phyloP scores from a whole-genome alignment of 805 yeast species.

The Zygoascus biomembranicola region DNA sequence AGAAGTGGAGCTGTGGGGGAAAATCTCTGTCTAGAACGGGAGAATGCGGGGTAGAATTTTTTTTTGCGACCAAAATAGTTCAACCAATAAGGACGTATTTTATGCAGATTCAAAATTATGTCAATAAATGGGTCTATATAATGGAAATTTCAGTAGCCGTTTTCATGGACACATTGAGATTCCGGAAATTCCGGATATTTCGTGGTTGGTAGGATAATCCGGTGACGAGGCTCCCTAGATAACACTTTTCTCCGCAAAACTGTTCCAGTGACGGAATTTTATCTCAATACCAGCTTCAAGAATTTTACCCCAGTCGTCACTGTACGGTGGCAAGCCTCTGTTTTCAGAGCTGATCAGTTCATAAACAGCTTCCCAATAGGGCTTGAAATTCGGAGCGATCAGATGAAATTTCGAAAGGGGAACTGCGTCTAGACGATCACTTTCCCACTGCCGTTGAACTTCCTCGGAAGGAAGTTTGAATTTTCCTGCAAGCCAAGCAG shows the following conservation, averaged over 20 bases:
- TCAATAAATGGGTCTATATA: too few species aligned
- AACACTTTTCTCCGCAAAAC: background rate
- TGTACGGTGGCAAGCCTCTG: background rate
- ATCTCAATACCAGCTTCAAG: background rate
- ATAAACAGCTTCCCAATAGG: background rate
- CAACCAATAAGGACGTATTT: too few species aligned
- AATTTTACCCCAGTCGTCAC: background rate
- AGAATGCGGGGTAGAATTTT: too few species aligned
- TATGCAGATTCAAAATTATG: too few species aligned
- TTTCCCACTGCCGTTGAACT: slow-evolving; percentile 8
- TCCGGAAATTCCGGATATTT: too few species aligned
- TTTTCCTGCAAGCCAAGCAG: slow-evolving; percentile 2
- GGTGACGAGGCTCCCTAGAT: background rate
- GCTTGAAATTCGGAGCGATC: background rate
- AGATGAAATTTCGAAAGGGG: background rate
- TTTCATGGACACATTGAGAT: too few species aligned
- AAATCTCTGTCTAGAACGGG: too few species aligned
- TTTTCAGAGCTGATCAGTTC: background rate
- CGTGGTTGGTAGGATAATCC: too few species aligned
- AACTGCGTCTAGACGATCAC: background rate
- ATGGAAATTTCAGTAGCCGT: too few species aligned
- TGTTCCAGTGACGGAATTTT: background rate
- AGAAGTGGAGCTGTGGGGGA: too few species aligned
- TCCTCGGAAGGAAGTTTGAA: slow-evolving; percentile 2
- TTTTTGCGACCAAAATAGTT: too few species aligned